Evolutionary conservation across 768 basidiomycete genomes (phyloP).

Genomic region (Lactarius evosmus): DNA sequence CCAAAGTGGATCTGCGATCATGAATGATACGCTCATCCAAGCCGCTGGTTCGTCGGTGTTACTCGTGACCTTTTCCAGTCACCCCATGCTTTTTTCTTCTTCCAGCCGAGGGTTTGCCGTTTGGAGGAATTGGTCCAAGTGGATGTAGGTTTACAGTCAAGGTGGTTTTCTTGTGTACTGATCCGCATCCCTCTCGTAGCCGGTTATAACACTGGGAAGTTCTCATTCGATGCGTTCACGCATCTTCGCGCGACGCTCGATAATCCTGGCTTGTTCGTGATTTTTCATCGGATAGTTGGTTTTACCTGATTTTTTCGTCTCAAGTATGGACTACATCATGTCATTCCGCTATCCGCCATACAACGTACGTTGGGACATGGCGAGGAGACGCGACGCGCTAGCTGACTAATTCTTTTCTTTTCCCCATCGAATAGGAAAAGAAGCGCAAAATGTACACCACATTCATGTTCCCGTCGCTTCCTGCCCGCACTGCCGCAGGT

Average conservation of each 20-base stretch:
- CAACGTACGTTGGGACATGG: constrained; percentile 31
- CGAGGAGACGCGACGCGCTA: background rate
- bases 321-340: constrained; percentile 37
- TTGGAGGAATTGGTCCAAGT: constrained; percentile 70
- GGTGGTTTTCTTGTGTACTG: constrained; percentile 13
- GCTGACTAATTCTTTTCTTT: constrained; percentile 6
- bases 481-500: constrained; percentile 40
- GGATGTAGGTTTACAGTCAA: constrained; percentile 51
- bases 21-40: constrained; percentile 71
- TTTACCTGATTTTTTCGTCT: background rate
- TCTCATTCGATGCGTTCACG: constrained; percentile 73
- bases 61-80: background rate
- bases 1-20: constrained; percentile 62
- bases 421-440: constrained; percentile 21
- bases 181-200: constrained; percentile 37
- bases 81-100: constrained; percentile 4
- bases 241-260: constrained; percentile 59
- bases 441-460: constrained; percentile 33
- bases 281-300: background rate
- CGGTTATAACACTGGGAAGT: constrained; percentile 71
- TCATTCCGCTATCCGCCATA: constrained; percentile 40
- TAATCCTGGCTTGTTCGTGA: constrained; percentile 39
- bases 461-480: constrained; percentile 37
- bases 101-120: constrained; percentile 60
- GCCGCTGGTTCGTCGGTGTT: constrained; percentile 44